Conservation (phyloP, 2,329 filamentous ascomycete species). For the Cercospora sp. region DNA sequence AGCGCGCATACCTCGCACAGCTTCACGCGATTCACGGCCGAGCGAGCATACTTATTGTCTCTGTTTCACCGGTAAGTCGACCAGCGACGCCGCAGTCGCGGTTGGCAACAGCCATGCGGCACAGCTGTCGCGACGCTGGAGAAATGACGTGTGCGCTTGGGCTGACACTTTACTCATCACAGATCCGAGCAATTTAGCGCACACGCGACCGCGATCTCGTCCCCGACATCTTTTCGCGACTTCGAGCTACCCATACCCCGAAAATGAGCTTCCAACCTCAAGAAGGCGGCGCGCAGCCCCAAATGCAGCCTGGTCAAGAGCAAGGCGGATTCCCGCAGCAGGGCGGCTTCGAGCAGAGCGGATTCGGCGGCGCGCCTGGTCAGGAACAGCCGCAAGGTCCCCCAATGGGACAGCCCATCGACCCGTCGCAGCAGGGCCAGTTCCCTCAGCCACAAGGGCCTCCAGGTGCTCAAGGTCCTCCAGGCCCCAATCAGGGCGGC, state of each 20-base stretch:
- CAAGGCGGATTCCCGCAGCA: constrained; percentile 35
- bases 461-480: constrained; percentile 39
- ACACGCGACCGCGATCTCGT: constrained; percentile 28
- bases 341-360: constrained; percentile 32
- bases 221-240: constrained; percentile 21
- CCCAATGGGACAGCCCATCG: constrained; percentile 59
- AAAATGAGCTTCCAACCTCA: constrained; percentile 68
- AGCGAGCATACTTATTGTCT: constrained; percentile 36
- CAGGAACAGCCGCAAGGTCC: constrained; percentile 51
- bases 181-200: constrained; percentile 27
- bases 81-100: constrained; percentile 4
- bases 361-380: constrained; percentile 52
- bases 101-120: constrained; percentile 1
- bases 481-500: constrained; percentile 41
- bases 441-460: constrained; percentile 49
- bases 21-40: constrained; percentile 35
- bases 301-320: constrained; percentile 46
- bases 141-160: constrained; percentile 7
- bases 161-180: constrained; percentile 16
- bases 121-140: background rate
- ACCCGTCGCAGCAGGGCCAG: constrained; percentile 49
- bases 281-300: constrained; percentile 60
- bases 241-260: constrained; percentile 21
- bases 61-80: constrained; percentile 31
- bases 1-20: background rate